These are phyloP conservation scores for Urochloa ruziziensis DNA, from an alignment of 176 grass and related monocot genomes.

Conservation along the genomic window DNA sequence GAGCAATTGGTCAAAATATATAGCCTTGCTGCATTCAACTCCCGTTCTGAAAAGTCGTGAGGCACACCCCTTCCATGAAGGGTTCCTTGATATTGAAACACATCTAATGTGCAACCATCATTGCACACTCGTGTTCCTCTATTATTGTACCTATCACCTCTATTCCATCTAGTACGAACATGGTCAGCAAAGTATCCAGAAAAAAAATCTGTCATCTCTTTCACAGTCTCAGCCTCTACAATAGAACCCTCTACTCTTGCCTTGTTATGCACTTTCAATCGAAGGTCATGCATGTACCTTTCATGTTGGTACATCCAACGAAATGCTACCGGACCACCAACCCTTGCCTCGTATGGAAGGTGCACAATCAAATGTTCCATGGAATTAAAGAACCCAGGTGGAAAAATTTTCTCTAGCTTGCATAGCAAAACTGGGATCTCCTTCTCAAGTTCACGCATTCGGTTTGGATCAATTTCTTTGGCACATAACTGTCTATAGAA, in stretches of 20 bases:
- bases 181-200: constrained; percentile 7
- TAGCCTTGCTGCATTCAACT: not conserved
- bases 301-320: not conserved
- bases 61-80: not conserved
- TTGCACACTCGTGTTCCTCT: not conserved
- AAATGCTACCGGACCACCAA: not conserved
- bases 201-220: constrained; percentile 24
- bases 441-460: constrained; percentile 6
- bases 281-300: not conserved
- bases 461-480: not conserved
- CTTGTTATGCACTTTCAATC: not conserved
- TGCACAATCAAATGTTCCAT: constrained; percentile 25
- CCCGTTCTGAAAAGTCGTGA: not conserved
- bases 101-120: constrained; percentile 9
- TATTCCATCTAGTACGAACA: constrained; percentile 3
- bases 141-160: not conserved
- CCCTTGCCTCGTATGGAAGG: constrained; percentile 15
- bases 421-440: not conserved
- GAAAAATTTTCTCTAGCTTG: constrained; percentile 15
- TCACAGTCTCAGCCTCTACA: not conserved
- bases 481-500: constrained; percentile 18
- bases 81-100: not conserved
- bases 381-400: not conserved
- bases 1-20: not conserved
- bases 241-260: constrained; percentile 8